Evolutionary conservation across 139 green algal genomes (phyloP).

Genomic region (Chlorella sp.): DNA sequence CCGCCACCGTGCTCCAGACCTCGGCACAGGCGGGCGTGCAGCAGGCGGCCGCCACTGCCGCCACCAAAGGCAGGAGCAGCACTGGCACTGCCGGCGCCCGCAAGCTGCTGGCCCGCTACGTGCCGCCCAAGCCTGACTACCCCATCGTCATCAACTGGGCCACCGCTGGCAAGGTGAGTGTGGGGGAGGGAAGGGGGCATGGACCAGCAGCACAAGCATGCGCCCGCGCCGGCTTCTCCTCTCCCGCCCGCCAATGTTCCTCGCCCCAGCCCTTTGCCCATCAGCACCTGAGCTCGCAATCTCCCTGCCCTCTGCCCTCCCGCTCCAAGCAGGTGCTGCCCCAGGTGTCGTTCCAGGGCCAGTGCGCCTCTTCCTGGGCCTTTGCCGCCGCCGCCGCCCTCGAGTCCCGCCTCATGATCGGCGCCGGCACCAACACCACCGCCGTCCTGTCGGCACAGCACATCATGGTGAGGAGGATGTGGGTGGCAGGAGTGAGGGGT

Average conservation of each 20-base stretch:
- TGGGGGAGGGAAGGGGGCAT: no score
- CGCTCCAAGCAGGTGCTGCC: background rate
- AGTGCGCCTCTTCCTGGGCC: background rate
- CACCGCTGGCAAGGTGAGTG: background rate
- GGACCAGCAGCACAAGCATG: no score
- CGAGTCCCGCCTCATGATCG: conserved; percentile 13
- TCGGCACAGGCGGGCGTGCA: no score
- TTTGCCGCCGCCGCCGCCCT: conserved; percentile 22
- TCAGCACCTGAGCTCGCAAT: no score
- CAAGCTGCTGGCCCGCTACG: background rate
- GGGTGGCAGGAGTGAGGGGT: background rate
- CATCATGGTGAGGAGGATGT: background rate
- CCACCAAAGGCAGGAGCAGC: no score
- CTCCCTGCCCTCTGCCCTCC: background rate
- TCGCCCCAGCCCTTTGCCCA: no score
- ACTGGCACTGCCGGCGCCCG: background rate
- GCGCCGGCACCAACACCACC: background rate
- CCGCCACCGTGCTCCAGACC: no score
- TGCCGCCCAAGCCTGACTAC: background rate
- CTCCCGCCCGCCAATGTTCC: no score
- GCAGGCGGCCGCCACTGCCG: no score
- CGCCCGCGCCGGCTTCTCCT: background rate
- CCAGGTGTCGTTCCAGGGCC: background rate
- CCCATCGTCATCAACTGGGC: background rate
- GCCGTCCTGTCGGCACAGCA: background rate